Conservation (phyloP, 352 stramenopile genomes). For the Pythium scleroteichum region DNA sequence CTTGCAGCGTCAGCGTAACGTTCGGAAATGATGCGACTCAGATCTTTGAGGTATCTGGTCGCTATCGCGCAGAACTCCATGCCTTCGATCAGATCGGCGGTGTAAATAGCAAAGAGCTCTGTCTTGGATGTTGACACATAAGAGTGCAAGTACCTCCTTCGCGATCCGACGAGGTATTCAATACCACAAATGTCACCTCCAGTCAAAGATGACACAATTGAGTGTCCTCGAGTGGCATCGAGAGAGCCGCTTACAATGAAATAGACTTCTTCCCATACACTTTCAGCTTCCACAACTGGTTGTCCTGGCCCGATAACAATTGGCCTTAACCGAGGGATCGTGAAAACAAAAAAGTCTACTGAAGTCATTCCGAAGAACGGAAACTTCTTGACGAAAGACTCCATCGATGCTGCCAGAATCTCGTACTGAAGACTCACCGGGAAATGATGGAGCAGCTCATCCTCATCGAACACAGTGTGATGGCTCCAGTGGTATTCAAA, state of each 20-base stretch:
- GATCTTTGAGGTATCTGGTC: conserved; percentile 63
- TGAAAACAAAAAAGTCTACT: conserved; percentile 76
- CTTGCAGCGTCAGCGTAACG: conserved; percentile 63
- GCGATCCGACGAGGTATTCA: conserved; percentile 61
- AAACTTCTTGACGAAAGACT: conserved; percentile 75
- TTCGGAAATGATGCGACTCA: conserved; percentile 55
- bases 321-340: conserved; percentile 57
- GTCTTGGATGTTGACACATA: conserved; percentile 66
- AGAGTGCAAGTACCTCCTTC: conserved; percentile 62
- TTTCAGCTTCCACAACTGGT: conserved; percentile 70
- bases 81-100: conserved; percentile 48
- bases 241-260: conserved; percentile 63
- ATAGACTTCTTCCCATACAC: conserved; percentile 82
- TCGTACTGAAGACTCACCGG: conserved; percentile 76
- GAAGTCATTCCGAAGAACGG: conserved; percentile 75
- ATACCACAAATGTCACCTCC: conserved; percentile 76
- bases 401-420: conserved; percentile 75
- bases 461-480: conserved; percentile 76
- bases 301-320: conserved; percentile 63
- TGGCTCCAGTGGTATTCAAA: conserved; percentile 82
- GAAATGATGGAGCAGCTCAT: conserved; percentile 62
- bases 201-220: conserved; percentile 56
- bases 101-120: conserved; percentile 72
- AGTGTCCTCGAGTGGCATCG: conserved; percentile 59
- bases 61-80: conserved; percentile 67